Percentiles rank a stretch among this genome's conserved stretches.
Conservation (phyloP, 2,329 filamentous ascomycete species). For the Exophiala bonariae region DNA sequence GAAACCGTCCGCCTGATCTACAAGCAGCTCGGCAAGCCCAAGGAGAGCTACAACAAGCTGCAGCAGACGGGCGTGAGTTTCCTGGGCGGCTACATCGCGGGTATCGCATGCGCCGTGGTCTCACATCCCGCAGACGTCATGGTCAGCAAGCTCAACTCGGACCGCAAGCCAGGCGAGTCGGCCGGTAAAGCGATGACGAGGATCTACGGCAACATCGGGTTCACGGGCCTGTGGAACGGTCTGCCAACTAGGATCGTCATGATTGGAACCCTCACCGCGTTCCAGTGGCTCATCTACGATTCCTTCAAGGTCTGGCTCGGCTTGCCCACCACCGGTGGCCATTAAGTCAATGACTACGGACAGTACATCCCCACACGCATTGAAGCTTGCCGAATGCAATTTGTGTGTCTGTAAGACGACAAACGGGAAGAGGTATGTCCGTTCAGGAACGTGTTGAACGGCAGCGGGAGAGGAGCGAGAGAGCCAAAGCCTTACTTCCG, state of each 20-base stretch:
- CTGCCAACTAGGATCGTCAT: conserved; percentile 84
- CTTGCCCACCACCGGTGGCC: conserved; percentile 76
- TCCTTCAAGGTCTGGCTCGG: conserved; percentile 88
- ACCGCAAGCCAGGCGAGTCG: conserved; percentile 69
- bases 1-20: conserved; percentile 88
- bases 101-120: conserved; percentile 83
- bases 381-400: background rate
- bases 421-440: too few species aligned
- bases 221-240: conserved; percentile 87
- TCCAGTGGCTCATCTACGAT: conserved; percentile 48
- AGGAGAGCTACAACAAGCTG: conserved; percentile 76
- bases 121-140: conserved; percentile 83
- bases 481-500: too few species aligned
- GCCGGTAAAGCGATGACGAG: conserved; percentile 74
- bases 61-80: conserved; percentile 86
- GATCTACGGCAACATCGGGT: conserved; percentile 86
- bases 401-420: too few species aligned
- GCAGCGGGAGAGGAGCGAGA: too few species aligned
- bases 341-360: conserved; percentile 36
- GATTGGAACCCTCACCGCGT: conserved; percentile 66
- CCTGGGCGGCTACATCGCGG: conserved; percentile 78
- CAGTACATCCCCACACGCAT: background rate
- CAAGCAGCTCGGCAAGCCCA: conserved; percentile 69
- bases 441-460: too few species aligned
- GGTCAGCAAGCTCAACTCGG: conserved; percentile 88